phyloP scores from a whole-genome alignment of 495 filamentous ascomycete species.

The Neurospora tetrasperma region DNA sequence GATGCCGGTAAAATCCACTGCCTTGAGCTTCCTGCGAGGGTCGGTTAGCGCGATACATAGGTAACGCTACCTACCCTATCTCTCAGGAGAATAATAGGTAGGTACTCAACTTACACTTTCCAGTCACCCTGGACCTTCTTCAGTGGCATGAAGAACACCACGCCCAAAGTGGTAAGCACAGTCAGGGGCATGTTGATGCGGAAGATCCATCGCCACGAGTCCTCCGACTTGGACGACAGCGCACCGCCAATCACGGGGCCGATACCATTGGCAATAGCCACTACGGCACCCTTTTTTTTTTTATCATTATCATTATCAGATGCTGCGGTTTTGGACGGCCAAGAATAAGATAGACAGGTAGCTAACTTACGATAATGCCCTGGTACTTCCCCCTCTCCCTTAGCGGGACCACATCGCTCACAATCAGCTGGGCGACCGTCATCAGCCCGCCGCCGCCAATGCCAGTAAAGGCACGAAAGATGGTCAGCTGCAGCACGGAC shows the following conservation, averaged over 20 bases:
- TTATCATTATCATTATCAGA: neutral
- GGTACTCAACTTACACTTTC: conserved; percentile 24
- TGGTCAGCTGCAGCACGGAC: conserved; percentile 41
- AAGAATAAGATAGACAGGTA: conserved; percentile 29
- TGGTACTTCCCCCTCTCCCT: conserved; percentile 47
- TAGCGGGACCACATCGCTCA: conserved; percentile 62
- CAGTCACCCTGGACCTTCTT: conserved; percentile 40
- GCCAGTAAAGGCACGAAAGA: conserved; percentile 64
- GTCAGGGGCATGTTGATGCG: conserved; percentile 33
- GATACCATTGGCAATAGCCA: conserved; percentile 53
- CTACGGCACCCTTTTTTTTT: conserved; percentile 32
- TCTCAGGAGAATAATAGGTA: neutral
- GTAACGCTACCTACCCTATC: neutral
- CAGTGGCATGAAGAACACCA: conserved; percentile 44
- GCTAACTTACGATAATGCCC: conserved; percentile 20
- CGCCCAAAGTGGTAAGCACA: conserved; percentile 29
- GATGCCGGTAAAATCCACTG: conserved; percentile 37
- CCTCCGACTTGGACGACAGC: conserved; percentile 41
- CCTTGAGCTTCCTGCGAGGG: conserved; percentile 32
- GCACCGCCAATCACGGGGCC: conserved; percentile 57
- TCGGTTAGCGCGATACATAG: neutral
- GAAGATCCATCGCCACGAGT: conserved; percentile 31
- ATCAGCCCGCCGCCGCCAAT: conserved; percentile 67
- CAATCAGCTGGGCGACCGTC: conserved; percentile 60
- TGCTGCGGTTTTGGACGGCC: conserved; percentile 26